These are phyloP conservation scores for Fusarium fujikuroi DNA, from an alignment of 2,329 filamentous ascomycete species.

Conservation along the genomic window DNA sequence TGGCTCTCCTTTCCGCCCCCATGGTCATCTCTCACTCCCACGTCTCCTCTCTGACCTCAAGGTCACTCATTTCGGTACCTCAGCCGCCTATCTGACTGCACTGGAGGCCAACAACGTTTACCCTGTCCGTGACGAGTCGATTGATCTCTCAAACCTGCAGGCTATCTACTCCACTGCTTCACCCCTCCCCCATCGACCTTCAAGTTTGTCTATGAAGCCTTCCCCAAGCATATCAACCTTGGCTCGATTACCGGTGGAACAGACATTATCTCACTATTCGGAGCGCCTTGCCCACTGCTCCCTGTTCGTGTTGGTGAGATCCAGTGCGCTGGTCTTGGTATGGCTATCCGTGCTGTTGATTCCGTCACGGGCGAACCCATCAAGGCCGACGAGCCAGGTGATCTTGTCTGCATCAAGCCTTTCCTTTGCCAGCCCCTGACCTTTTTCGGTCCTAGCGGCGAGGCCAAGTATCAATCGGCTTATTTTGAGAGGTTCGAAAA, in stretches of 20 bases:
- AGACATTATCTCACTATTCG: constrained; percentile 96
- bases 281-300: constrained; percentile 80
- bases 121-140: constrained; percentile 63
- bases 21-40: constrained; percentile 84
- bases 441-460: constrained; percentile 77
- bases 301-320: constrained; percentile 80
- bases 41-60: constrained; percentile 80
- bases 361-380: constrained; percentile 65
- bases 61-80: constrained; percentile 95
- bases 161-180: constrained; percentile 96
- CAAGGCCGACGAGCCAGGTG: constrained; percentile 76
- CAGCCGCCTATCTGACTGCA: constrained; percentile 90
- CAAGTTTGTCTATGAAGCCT: constrained; percentile 85
- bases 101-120: constrained; percentile 80
- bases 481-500: constrained; percentile 87
- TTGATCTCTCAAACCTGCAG: constrained; percentile 73
- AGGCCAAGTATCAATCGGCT: constrained; percentile 80
- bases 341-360: constrained; percentile 75
- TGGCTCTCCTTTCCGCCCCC: constrained; percentile 86
- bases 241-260: constrained; percentile 95
- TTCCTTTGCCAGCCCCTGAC: constrained; percentile 93
- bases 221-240: constrained; percentile 83
- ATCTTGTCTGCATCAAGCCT: constrained; percentile 85
- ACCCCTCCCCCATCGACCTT: constrained; percentile 92
- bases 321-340: constrained; percentile 80